A percentile compares a stretch with the other conserved stretches of the same genome.
Conservation (phyloP, 2,329 filamentous ascomycete genomes). For the Onygenales sp. region DNA sequence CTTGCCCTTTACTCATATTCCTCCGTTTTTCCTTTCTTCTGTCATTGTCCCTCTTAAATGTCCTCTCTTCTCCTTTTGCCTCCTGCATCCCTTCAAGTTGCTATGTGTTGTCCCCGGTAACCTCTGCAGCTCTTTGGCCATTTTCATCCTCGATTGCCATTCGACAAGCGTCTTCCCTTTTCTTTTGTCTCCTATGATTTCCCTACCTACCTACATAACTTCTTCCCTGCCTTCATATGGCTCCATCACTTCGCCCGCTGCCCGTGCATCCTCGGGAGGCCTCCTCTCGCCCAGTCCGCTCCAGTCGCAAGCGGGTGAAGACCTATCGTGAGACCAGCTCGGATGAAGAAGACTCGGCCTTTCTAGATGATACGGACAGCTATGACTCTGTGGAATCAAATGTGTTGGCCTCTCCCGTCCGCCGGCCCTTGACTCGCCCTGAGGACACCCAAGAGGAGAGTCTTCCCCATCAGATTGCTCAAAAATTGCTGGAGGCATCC, state of each 20-base stretch:
- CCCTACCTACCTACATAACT: not conserved
- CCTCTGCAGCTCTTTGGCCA: conserved; percentile 5
- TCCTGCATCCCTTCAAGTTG: too few species aligned
- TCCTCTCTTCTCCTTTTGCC: too few species aligned
- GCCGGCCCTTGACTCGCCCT: conserved; percentile 1
- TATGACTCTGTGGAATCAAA: not conserved
- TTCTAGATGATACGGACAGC: conserved; percentile 4
- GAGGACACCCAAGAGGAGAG: not conserved
- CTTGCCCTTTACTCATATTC: too few species aligned
- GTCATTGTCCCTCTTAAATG: too few species aligned
- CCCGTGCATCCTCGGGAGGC: conserved; percentile 5
- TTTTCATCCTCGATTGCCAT: conserved; percentile 19
- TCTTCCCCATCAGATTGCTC: not conserved
- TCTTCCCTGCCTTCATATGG: conserved; percentile 16
- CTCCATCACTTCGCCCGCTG: conserved; percentile 17
- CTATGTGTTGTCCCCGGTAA: too few species aligned
- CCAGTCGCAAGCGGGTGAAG: conserved; percentile 24
- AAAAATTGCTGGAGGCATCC: not conserved
- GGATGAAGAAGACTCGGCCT: conserved; percentile 16
- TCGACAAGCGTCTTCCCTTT: conserved; percentile 23
- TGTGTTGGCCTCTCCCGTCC: not conserved
- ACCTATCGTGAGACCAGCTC: conserved; percentile 31
- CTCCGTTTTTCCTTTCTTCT: too few species aligned
- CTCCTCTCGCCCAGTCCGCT: conserved; percentile 25
- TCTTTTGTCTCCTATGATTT: not conserved